These are phyloP conservation scores for Paspalum vaginatum DNA, from an alignment of 176 grass and related monocot genomes.

Conservation along the genomic window DNA sequence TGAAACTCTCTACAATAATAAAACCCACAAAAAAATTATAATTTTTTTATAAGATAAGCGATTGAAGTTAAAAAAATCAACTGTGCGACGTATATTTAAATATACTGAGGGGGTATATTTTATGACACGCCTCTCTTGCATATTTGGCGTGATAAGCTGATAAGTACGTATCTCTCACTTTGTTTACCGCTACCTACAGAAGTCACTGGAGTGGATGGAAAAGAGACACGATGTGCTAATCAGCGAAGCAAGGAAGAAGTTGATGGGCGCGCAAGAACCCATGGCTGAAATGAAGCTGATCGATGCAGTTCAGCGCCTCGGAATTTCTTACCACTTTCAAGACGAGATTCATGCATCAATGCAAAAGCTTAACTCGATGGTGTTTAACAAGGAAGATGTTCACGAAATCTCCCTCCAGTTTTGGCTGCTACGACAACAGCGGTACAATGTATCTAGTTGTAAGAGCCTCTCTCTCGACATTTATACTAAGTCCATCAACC, in stretches of 20 bases:
- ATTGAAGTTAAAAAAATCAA: too few species aligned
- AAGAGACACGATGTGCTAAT: not conserved
- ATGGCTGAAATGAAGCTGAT: constrained; percentile 10
- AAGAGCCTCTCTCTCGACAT: not conserved
- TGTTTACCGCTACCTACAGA: not conserved
- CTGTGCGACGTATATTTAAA: too few species aligned
- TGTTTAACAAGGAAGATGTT: not conserved
- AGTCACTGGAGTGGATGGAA: not conserved
- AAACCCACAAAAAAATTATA: too few species aligned
- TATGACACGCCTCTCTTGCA: too few species aligned
- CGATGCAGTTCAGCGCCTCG: constrained; percentile 32
- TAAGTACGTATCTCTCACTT: too few species aligned
- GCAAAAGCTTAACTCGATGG: not conserved
- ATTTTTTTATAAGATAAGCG: too few species aligned
- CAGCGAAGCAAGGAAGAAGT: not conserved
- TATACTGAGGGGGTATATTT: too few species aligned
- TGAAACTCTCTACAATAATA: too few species aligned
- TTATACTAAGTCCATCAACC: too few species aligned
- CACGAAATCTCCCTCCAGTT: constrained; percentile 19
- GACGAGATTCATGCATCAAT: not conserved
- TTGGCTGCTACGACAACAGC: constrained; percentile 18
- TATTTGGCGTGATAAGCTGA: too few species aligned
- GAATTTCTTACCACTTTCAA: constrained; percentile 21
- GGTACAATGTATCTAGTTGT: not conserved
- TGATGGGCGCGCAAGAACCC: not conserved